Conservation (phyloP, 2,329 filamentous ascomycete genomes). For the Raffaelea deltoideospora region DNA sequence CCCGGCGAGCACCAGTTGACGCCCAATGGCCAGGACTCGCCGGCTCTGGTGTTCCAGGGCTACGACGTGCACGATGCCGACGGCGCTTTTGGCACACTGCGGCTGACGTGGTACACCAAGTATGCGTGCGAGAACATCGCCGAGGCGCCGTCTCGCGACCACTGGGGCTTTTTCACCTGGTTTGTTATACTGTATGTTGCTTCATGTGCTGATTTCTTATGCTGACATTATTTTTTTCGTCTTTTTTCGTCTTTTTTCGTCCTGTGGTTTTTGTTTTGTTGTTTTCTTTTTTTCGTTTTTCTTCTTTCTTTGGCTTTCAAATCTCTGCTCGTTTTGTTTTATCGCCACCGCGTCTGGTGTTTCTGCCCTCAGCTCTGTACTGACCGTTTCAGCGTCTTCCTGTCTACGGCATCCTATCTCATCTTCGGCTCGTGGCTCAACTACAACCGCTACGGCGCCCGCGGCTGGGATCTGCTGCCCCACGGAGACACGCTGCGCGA, state of each 20-base stretch:
- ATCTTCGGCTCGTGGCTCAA: constrained; percentile 99
- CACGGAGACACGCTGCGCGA: constrained; percentile 88
- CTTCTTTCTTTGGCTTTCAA: not conserved
- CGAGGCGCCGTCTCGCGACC: constrained; percentile 28
- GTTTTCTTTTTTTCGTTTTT: not conserved
- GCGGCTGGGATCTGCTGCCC: constrained; percentile 88
- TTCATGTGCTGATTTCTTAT: not conserved
- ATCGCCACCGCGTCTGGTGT: too few relatives aligned
- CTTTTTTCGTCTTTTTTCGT: not conserved
- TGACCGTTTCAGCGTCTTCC: constrained; percentile 53
- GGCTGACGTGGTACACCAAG: constrained; percentile 75
- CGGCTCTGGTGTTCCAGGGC: constrained; percentile 60
- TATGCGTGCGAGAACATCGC: constrained; percentile 56
- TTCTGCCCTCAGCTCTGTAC: too few relatives aligned
- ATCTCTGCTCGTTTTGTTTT: not conserved
- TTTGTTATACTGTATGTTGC: constrained; percentile 70
- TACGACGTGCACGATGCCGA: constrained; percentile 54
- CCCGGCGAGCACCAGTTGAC: constrained; percentile 34
- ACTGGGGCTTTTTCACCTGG: constrained; percentile 98
- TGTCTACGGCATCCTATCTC: constrained; percentile 73
- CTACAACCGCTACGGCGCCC: constrained; percentile 89
- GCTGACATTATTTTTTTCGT: not conserved
- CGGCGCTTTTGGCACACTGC: constrained; percentile 26
- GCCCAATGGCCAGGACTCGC: constrained; percentile 27
- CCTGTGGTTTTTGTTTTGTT: not conserved